phyloP scores from a whole-genome alignment of 108 stramenopile species.

The Skeletonema grethae region DNA sequence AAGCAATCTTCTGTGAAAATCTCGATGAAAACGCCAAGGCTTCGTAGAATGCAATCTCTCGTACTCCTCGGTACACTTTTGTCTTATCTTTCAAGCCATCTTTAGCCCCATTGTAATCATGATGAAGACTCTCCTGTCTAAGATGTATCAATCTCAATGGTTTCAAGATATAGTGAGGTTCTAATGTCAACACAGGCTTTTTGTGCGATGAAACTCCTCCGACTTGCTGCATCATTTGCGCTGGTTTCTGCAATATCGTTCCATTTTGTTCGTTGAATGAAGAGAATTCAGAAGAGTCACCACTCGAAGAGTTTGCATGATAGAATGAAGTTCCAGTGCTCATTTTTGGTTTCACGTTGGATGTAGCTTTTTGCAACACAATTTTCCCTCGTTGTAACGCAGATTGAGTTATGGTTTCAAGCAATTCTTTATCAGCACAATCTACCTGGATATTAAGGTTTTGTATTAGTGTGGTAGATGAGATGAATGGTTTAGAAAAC shows the following conservation, averaged over 20 bases:
- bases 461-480: not conserved
- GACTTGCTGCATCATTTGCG: slow-evolving; percentile 62
- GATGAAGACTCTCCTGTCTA: not conserved
- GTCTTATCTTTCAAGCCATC: slow-evolving; percentile 20
- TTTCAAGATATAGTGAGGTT: slow-evolving; percentile 78
- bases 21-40: slow-evolving; percentile 36
- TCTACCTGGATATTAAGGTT: slow-evolving; percentile 17
- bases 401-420: slow-evolving; percentile 13
- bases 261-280: not conserved
- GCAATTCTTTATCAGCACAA: slow-evolving; percentile 23
- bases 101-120: slow-evolving; percentile 1
- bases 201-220: slow-evolving; percentile 68
- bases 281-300: slow-evolving; percentile 6
- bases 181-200: slow-evolving; percentile 53
- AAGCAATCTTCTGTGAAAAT: not conserved
- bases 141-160: slow-evolving; percentile 46
- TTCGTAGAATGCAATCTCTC: slow-evolving; percentile 87
- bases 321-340: not conserved
- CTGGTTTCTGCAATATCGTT: not conserved
- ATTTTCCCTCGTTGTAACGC: slow-evolving; percentile 23
- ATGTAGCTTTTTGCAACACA: not conserved
- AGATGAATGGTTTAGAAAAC: not conserved
- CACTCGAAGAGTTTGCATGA: slow-evolving; percentile 9
- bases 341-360: not conserved
- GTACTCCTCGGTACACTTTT: slow-evolving; percentile 68